phyloP scores from a whole-genome alignment of 2,329 filamentous ascomycete species.

The Drechslerella stenobrocha region DNA sequence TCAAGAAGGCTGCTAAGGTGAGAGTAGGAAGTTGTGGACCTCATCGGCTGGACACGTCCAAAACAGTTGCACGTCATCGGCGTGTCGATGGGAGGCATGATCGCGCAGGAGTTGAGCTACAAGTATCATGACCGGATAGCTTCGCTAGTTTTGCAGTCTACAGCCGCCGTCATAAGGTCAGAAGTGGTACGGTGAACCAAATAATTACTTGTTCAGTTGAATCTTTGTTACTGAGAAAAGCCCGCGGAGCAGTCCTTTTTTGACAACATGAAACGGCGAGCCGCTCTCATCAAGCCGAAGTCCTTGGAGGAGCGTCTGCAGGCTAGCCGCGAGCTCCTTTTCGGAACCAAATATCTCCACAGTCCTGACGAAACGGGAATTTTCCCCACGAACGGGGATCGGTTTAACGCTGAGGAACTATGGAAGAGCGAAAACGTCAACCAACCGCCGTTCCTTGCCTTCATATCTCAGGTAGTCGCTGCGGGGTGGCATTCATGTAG shows the following conservation, averaged over 20 bases:
- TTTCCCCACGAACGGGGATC: constrained; percentile 77
- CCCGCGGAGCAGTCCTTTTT: constrained; percentile 58
- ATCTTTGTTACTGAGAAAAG: not conserved
- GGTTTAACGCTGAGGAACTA: constrained; percentile 78
- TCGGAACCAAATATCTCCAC: constrained; percentile 66
- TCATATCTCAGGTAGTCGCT: constrained; percentile 76
- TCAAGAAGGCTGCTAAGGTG: constrained; percentile 59
- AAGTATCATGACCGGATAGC: constrained; percentile 62
- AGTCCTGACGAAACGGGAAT: constrained; percentile 64
- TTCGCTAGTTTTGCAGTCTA: constrained; percentile 66
- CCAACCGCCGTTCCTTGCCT: constrained; percentile 68
- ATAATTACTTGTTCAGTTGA: not conserved
- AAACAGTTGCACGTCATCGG: constrained; percentile 71
- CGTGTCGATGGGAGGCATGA: constrained; percentile 88
- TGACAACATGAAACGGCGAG: constrained; percentile 66
- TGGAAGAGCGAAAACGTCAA: constrained; percentile 67
- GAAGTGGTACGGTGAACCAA: constrained; percentile 29
- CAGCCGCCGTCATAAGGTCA: constrained; percentile 59
- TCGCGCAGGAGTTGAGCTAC: constrained; percentile 75
- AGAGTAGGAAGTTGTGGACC: constrained; percentile 60
- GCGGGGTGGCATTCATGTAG: constrained; percentile 80
- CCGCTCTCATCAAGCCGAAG: constrained; percentile 69
- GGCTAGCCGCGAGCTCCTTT: constrained; percentile 68
- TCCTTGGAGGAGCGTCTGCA: constrained; percentile 68
- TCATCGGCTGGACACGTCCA: constrained; percentile 55